Evolutionary conservation across 768 basidiomycete species (phyloP), one percentile per base, ranked within the genome.

Genomic region (Russula ochroleuca): DNA sequence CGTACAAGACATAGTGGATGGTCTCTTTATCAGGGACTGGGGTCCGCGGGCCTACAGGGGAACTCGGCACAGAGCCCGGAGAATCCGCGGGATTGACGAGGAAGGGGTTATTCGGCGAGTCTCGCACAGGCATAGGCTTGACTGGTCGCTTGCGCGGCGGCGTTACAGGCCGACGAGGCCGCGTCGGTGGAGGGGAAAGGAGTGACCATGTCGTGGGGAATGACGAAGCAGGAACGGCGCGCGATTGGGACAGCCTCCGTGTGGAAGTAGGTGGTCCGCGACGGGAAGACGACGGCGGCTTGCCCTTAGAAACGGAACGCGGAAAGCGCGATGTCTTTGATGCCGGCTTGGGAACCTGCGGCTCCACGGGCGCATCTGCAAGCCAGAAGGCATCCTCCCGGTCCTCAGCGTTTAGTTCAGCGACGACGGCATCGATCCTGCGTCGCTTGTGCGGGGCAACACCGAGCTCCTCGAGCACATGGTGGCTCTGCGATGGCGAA

Each of bases 71-170:
- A 7, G 59, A 67, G 14, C 52, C 65, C 23, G 68, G 59, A 14
- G 65, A 61, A 41, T 62, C 62, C n/a, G 59, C 50, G 25, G 54
- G 19, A n/a, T 57, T 49, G 51, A 59, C 66, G 14, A 68, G 51
- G 59, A 68, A 68, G 2, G 68, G 68, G 33, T 68, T 68, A 52
- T 68, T 67, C 40, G 68, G 68, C 6, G 68, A 68, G 48, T 68
- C 68, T 23, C 68, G 68, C 40, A 68, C 66, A 4, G 68, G 68
- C 61, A 60, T 57, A 15, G 56, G 61, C 41, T 64, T 67, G 31
- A 31, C 47, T 5, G 45, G 25, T 21, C 57, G 52, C 49, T 63
- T 63, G 33, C 65, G 65, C 8, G 65, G 66, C 10, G 67, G 67
- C 38, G 67, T 68, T 31, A 56, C 52, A 9, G 53, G 66, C 8